Conservation (phyloP, 106 monocot genomes). For the Dendrobium huoshanense region DNA sequence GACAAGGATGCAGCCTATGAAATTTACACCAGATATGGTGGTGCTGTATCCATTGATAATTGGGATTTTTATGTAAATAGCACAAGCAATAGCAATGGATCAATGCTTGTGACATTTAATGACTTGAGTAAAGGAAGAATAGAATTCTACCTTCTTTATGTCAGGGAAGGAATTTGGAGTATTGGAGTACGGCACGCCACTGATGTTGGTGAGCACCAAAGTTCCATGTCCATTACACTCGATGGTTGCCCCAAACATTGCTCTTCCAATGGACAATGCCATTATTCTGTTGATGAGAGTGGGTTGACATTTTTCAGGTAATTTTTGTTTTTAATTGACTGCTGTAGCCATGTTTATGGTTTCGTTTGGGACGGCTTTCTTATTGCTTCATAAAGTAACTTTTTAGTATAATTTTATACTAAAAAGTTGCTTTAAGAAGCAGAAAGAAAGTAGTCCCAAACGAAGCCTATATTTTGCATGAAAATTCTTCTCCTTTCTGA, state of each 20-base stretch:
- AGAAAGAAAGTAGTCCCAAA: no score
- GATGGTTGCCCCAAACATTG: constrained; percentile 63
- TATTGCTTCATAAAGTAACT: no score
- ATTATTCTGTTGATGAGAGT: constrained; percentile 56
- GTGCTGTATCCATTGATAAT: constrained; percentile 44
- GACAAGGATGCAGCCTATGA: constrained; percentile 46
- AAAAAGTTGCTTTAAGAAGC: no score
- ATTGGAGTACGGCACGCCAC: constrained; percentile 52
- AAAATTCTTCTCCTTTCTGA: constrained; percentile 5
- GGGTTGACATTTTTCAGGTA: constrained; percentile 73
- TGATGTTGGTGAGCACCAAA: constrained; percentile 20
- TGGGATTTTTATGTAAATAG: constrained; percentile 73
- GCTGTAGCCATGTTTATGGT: not conserved
- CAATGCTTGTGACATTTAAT: constrained; percentile 40
- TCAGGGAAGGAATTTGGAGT: constrained; percentile 80
- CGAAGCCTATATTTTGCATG: not conserved
- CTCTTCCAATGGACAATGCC: constrained; percentile 60
- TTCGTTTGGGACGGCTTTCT: no score
- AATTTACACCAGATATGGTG: constrained; percentile 58
- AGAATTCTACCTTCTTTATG: constrained; percentile 73
- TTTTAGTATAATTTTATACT: no score
- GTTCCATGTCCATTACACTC: constrained; percentile 60
- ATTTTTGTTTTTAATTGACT: not conserved
- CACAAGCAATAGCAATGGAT: constrained; percentile 43
- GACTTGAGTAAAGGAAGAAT: constrained; percentile 34